Conservation (phyloP, 225 moss, liverwort and hornwort genomes). For the Pseudoscleropodium purum region DNA sequence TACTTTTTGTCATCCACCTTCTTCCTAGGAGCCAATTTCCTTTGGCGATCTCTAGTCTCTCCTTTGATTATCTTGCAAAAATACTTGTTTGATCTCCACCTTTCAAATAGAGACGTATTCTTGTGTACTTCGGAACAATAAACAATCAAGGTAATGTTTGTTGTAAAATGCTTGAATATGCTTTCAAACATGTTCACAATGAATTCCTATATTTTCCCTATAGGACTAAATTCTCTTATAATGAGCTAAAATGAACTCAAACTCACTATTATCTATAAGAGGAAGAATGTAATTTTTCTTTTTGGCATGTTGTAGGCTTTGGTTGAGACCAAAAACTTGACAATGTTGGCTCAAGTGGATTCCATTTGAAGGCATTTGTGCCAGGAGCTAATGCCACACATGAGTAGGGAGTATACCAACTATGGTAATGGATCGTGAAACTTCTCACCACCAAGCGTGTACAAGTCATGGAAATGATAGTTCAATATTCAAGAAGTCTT, state of each 20-base stretch:
- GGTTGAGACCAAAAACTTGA: background rate
- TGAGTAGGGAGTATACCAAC: background rate
- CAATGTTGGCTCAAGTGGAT: background rate
- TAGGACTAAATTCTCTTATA: background rate
- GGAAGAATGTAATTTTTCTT: background rate
- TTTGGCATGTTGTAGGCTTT: too few relatives aligned
- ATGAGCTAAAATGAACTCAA: background rate
- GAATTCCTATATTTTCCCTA: background rate
- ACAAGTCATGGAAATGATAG: background rate
- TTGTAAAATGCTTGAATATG: background rate
- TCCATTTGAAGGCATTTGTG: background rate
- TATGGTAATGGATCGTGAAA: conserved; percentile 5
- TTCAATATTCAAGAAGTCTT: background rate
- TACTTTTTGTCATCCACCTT: background rate
- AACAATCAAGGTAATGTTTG: background rate
- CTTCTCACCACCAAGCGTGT: conserved; percentile 7
- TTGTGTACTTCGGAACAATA: background rate
- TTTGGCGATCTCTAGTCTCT: background rate
- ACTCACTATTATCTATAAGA: too few relatives aligned
- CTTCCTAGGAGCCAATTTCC: background rate
- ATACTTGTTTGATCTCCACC: background rate
- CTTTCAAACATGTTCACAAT: background rate
- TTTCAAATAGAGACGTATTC: background rate
- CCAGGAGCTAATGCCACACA: background rate
- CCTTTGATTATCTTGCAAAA: background rate